These are phyloP conservation scores for Verbascum thapsus DNA, from an alignment of 257 asterid genomes.

Conservation along the genomic window DNA sequence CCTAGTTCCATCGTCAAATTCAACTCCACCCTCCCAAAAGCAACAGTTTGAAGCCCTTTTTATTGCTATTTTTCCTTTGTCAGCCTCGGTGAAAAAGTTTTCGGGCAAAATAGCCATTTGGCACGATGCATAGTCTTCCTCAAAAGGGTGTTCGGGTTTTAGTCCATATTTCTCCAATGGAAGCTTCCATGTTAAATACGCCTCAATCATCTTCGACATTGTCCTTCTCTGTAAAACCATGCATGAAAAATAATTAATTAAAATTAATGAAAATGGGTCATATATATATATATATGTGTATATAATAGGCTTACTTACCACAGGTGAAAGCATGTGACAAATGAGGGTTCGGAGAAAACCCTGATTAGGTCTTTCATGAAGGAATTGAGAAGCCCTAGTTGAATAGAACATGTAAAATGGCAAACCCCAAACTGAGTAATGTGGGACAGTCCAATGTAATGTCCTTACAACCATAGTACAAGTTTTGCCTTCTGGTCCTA, in stretches of 20 bases:
- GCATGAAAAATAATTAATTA: background rate
- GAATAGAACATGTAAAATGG: slow-evolving; percentile 92
- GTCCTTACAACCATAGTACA: slow-evolving; percentile 88
- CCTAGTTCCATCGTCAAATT: slow-evolving; percentile 64
- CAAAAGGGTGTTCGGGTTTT: slow-evolving; percentile 89
- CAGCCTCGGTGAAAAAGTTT: slow-evolving; percentile 73
- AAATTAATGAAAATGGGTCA: background rate
- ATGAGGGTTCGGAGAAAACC: slow-evolving; percentile 59
- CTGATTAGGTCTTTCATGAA: slow-evolving; percentile 84
- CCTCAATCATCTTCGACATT: slow-evolving; percentile 64
- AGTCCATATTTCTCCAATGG: slow-evolving; percentile 79
- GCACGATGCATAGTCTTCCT: slow-evolving; percentile 90
- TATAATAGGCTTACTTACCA: slow-evolving; percentile 49
- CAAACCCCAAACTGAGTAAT: slow-evolving; percentile 86
- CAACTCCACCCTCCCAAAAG: slow-evolving; percentile 74
- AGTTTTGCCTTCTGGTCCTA: slow-evolving; percentile 69
- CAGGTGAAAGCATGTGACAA: slow-evolving; percentile 66
- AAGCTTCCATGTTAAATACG: slow-evolving; percentile 83
- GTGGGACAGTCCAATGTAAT: slow-evolving; percentile 93
- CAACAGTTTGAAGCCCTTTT: slow-evolving; percentile 74
- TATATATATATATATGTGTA: background rate
- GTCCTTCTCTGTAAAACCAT: slow-evolving; percentile 50
- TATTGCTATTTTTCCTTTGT: slow-evolving; percentile 66
- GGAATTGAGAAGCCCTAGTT: slow-evolving; percentile 79
- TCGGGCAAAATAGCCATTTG: slow-evolving; percentile 97